phyloP scores from a whole-genome alignment of 2,329 filamentous ascomycete species.

The Chaetomium sp. region DNA sequence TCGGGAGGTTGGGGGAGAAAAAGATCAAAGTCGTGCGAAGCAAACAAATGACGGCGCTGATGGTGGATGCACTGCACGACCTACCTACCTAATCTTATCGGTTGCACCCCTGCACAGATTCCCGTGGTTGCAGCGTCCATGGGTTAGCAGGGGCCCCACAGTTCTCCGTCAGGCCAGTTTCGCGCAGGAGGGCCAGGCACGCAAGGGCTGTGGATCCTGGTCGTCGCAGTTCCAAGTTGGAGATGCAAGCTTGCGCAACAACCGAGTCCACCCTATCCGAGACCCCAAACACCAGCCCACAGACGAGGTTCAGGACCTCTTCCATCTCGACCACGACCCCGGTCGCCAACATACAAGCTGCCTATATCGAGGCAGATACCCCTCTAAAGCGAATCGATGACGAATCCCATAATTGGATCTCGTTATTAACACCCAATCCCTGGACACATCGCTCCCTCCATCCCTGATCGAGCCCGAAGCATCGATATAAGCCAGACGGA shows the following conservation, averaged over 20 bases:
- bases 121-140: conserved; percentile 4
- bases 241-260: conserved; percentile 19
- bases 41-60: conserved; percentile 15
- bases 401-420: not conserved
- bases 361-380: conserved; percentile 1
- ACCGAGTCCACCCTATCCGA: not conserved
- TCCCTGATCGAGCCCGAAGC: not conserved
- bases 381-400: conserved; percentile 2
- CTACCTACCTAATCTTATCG: conserved; percentile 20
- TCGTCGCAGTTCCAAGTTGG: conserved; percentile 2
- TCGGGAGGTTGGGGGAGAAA: not conserved
- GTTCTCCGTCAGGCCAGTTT: not conserved
- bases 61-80: not conserved
- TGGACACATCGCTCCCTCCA: conserved; percentile 13
- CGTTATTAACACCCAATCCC: not conserved
- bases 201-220: conserved; percentile 2
- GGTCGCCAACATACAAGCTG: not conserved
- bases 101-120: not conserved
- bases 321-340: conserved; percentile 3
- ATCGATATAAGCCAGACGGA: not conserved
- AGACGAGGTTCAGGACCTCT: not conserved
- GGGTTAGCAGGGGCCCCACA: not conserved
- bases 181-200: not conserved
- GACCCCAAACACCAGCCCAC: not conserved
- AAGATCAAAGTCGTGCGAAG: too few species aligned